Conservation (phyloP, 2,329 filamentous ascomycete genomes). For the Xenoacremonium recifei region DNA sequence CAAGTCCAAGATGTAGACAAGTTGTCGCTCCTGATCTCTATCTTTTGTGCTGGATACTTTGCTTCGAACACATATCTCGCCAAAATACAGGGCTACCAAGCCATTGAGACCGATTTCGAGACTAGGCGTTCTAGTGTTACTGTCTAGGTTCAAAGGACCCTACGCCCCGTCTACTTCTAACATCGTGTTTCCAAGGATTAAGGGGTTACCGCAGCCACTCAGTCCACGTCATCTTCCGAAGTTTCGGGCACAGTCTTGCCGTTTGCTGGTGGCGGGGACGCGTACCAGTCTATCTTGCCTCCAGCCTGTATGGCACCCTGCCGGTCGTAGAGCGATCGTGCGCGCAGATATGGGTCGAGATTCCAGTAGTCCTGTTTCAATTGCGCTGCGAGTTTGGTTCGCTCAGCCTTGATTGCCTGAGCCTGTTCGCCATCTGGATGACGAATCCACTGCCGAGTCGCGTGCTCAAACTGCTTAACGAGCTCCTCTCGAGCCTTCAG, state of each 20-base stretch:
- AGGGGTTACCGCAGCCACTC: background rate
- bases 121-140: conserved; percentile 16
- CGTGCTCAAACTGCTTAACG: conserved; percentile 71
- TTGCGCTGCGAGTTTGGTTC: conserved; percentile 60
- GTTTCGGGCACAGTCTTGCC: conserved; percentile 29
- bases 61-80: too few species aligned
- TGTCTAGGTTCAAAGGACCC: conserved; percentile 7
- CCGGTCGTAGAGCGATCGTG: conserved; percentile 82
- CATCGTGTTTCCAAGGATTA: conserved; percentile 1
- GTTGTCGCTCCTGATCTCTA: background rate
- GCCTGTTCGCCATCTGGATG: conserved; percentile 40
- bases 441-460: conserved; percentile 73
- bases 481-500: conserved; percentile 61
- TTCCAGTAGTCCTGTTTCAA: conserved; percentile 81
- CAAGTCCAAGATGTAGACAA: conserved; percentile 77
- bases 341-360: conserved; percentile 82
- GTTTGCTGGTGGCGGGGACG: conserved; percentile 26
- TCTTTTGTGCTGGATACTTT: conserved; percentile 3
- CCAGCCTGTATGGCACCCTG: conserved; percentile 66
- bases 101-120: conserved; percentile 2
- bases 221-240: conserved; percentile 47
- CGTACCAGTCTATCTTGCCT: conserved; percentile 72
- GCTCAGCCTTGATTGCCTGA: conserved; percentile 51
- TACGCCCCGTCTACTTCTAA: conserved; percentile 8
- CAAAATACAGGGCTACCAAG: too few species aligned